Conservation (phyloP, 2,329 filamentous ascomycete species). For the Coniochaeta pulveracea region DNA sequence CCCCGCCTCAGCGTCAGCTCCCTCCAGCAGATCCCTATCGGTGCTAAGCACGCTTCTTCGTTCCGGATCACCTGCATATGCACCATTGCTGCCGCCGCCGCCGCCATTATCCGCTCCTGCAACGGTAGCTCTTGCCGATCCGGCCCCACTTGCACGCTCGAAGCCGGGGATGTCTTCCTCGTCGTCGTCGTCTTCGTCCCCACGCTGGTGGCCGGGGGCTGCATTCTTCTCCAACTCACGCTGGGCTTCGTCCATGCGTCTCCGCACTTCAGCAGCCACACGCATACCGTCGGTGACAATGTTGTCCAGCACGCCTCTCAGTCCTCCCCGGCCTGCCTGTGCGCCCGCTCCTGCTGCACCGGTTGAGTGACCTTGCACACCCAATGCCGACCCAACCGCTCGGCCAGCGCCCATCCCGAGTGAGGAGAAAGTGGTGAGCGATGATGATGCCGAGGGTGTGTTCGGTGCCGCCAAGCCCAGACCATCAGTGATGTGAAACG, state of each 20-base stretch:
- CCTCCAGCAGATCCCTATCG: constrained; percentile 62
- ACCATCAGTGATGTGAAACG: constrained; percentile 75
- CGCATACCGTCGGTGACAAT: constrained; percentile 97
- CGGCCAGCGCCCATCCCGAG: constrained; percentile 44
- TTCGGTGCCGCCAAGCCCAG: constrained; percentile 25
- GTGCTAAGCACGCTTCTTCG: constrained; percentile 52
- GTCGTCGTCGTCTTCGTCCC: constrained; percentile 46
- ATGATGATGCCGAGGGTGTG: constrained; percentile 39
- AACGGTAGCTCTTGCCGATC: too few relatives aligned
- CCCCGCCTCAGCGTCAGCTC: constrained; percentile 60
- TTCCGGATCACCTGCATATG: constrained; percentile 44
- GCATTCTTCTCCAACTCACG: constrained; percentile 80
- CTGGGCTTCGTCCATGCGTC: constrained; percentile 92
- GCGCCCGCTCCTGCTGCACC: constrained; percentile 30
- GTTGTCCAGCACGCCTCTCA: constrained; percentile 89
- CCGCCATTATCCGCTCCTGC: constrained; percentile 13
- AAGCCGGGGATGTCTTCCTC: constrained; percentile 30
- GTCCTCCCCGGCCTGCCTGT: constrained; percentile 44
- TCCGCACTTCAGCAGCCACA: constrained; percentile 81
- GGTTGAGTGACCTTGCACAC: constrained; percentile 11
- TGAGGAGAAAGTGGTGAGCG: constrained; percentile 78
- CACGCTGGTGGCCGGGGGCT: constrained; percentile 37
- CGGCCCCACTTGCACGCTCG: constrained; percentile 2
- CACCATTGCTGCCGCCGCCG: constrained; percentile 16
- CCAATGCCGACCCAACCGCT: constrained; percentile 25